Conservation (phyloP, 2,329 filamentous ascomycete genomes). For the Phialophora verrucosa region DNA sequence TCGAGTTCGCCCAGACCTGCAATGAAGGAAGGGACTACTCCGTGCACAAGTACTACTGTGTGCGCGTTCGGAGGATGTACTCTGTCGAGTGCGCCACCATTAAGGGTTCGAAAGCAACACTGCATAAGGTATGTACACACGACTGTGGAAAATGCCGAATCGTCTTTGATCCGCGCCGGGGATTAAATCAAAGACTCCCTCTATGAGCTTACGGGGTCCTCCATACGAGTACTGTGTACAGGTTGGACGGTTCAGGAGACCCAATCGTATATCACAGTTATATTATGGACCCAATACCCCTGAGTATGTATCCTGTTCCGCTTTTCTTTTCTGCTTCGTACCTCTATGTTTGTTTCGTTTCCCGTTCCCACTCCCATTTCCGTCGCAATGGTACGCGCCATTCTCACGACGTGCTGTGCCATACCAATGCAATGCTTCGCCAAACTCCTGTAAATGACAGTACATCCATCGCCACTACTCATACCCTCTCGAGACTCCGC, state of each 20-base stretch:
- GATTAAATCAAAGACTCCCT: no score
- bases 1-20: no score
- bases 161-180: no score
- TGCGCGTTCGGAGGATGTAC: no score
- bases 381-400: background rate
- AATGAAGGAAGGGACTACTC: no score
- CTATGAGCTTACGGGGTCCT: no score
- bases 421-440: background rate
- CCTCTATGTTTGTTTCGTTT: background rate
- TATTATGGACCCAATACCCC: background rate
- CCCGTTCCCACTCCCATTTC: background rate
- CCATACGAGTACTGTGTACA: background rate
- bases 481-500: slow-evolving; percentile 38
- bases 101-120: no score
- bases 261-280: background rate
- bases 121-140: no score
- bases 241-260: background rate
- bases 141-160: no score
- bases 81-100: no score
- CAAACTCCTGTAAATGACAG: background rate
- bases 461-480: background rate
- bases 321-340: background rate
- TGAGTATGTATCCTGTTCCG: background rate
- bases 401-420: no score
- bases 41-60: no score